Evolutionary conservation across 495 filamentous ascomycete genomes (phyloP), one percentile per base, ranked within the genome.

Genomic region (Lichenothelia convexa): DNA sequence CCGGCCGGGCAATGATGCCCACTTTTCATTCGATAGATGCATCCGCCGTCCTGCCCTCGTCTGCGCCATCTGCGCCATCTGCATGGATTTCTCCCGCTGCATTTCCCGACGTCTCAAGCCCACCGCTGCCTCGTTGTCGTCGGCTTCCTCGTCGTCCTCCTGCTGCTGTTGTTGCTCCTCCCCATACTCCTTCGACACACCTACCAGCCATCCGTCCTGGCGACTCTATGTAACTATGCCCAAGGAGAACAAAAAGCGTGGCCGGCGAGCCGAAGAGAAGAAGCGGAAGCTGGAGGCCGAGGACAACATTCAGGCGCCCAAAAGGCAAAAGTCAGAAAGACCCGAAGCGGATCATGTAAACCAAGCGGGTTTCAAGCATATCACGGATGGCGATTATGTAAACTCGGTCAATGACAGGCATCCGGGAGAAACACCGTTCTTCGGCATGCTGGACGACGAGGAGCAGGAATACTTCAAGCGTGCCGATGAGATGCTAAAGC

Each of bases 381-480:
- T 36, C 33, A 40, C 38, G 36, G 18, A 42, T 16, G 38, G 34
- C 20, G n/a, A n/a, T n/a, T n/a, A n/a, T n/a, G n/a, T n/a, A n/a
- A n/a, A n/a, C n/a, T n/a, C n/a, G n/a, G n/a, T n/a, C n/a, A n/a
- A n/a, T n/a, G n/a, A n/a, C n/a, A n/a, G n/a, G n/a, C n/a, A n/a
- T n/a, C 43, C 47, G 3, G 42, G 17, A 1, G 71, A 69, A 19
- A 64, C 58, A 41, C 65, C 69, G 2, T 97, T 93, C 62, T 94
- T 83, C 49, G 89, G 89, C 46, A 69, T 93, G 61, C 71, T 97
- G 8, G 79, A 78, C 47, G 72, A 83, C 39, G 67, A 86, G 41
- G 91, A 97, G 58, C 78, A 87, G 45, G 85, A 93, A 53, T 93
- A 93, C 61, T 97, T 95, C 57, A 78, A 76, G 44, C 70, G 68